phyloP scores from a whole-genome alignment of 805 yeast genomes.

The Phaffomyces antillensis region DNA sequence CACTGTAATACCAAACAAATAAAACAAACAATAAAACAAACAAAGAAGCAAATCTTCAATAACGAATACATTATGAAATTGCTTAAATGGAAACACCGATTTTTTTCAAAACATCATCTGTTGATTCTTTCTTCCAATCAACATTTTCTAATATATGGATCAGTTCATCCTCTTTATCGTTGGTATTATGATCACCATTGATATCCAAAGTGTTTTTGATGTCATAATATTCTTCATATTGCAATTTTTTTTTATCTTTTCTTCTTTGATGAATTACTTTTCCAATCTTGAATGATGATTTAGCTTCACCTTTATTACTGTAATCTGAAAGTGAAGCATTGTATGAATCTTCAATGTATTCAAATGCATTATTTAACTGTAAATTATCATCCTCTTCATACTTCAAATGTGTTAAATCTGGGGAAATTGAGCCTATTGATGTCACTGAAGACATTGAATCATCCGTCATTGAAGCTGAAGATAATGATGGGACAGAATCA shows the following conservation, averaged over 20 bases:
- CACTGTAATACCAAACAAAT: no score
- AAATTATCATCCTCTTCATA: background rate
- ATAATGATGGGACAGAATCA: no score
- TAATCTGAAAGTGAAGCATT: background rate
- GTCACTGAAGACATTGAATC: background rate
- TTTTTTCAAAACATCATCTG: conserved; percentile 28
- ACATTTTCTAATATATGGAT: conserved; percentile 25
- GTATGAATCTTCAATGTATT: background rate
- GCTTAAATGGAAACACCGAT: conserved; percentile 21
- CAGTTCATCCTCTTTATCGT: conserved; percentile 8
- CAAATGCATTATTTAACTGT: no score
- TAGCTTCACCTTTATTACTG: background rate
- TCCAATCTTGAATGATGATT: background rate
- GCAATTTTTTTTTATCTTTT: no score
- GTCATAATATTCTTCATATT: no score
- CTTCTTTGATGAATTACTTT: background rate
- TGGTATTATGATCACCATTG: background rate
- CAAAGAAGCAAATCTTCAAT: no score
- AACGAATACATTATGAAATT: background rate
- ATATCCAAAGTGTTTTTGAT: background rate
- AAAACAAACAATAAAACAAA: no score
- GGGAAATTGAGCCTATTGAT: background rate
- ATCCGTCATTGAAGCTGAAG: background rate
- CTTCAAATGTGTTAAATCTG: background rate
- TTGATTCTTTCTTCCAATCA: conserved; percentile 27